Evolutionary conservation across 257 asterid species (phyloP).

Genomic region (Scutellaria galericulata): DNA sequence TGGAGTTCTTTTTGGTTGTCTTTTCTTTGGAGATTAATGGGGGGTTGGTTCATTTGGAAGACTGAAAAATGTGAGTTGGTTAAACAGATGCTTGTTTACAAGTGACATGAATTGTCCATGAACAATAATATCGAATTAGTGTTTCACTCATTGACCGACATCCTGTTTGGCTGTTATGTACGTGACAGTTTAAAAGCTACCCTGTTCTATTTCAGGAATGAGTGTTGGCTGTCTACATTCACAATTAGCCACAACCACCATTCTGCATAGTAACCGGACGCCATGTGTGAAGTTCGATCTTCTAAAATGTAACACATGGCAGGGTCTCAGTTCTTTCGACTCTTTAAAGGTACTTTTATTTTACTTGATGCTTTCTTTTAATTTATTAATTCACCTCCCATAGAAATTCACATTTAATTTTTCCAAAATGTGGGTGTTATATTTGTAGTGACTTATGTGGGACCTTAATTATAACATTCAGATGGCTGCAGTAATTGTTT

Average conservation of each 20-base stretch:
- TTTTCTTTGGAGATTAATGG: constrained; percentile 5
- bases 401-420: constrained; percentile 1
- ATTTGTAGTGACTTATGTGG: constrained; percentile 3
- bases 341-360: constrained; percentile 58
- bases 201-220: constrained; percentile 56
- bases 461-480: too few relatives aligned
- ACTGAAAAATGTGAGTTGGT: constrained; percentile 12
- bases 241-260: constrained; percentile 41
- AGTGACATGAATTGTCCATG: background rate
- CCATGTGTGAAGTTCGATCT: constrained; percentile 43
- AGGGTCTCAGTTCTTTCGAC: constrained; percentile 60
- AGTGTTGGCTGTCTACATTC: constrained; percentile 50
- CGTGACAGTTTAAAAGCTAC: constrained; percentile 13
- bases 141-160: constrained; percentile 3
- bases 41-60: constrained; percentile 13
- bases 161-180: background rate
- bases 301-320: constrained; percentile 38
- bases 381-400: constrained; percentile 4
- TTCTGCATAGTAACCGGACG: constrained; percentile 42
- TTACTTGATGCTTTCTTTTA: background rate
- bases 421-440: background rate
- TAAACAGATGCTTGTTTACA: background rate
- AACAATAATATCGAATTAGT: background rate
- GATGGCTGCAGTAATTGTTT: too few relatives aligned
- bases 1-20: background rate